These are phyloP conservation scores for Fusarium newnesense DNA, from an alignment of 2,329 filamentous ascomycete species.

Conservation along the genomic window DNA sequence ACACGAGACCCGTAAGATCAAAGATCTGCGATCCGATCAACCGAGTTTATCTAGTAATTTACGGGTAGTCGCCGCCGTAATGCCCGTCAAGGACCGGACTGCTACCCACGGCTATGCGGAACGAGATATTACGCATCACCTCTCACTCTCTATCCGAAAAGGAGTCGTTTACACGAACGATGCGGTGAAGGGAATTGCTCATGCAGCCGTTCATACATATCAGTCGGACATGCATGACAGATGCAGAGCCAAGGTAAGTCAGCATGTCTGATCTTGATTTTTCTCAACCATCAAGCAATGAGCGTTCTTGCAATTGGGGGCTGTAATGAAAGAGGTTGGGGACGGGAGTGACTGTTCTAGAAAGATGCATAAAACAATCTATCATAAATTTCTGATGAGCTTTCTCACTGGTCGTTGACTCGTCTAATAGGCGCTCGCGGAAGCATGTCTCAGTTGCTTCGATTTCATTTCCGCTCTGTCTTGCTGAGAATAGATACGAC, in stretches of 20 bases:
- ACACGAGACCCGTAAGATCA: conserved; percentile 21
- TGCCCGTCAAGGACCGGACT: conserved; percentile 8
- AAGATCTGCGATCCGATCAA: conserved; percentile 35
- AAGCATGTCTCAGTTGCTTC: conserved; percentile 29
- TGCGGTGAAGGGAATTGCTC: conserved; percentile 28
- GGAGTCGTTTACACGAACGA: conserved; percentile 8
- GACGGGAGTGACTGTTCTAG: conserved; percentile 20
- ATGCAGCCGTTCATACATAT: background rate
- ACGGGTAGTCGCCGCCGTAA: background rate
- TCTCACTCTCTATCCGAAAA: background rate
- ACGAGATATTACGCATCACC: conserved; percentile 9
- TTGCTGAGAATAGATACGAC: background rate
- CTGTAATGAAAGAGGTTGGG: conserved; percentile 13
- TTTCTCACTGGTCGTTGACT: conserved; percentile 11
- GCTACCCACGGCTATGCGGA: background rate
- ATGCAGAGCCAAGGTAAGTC: conserved; percentile 20
- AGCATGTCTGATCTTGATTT: conserved; percentile 7
- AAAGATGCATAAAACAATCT: conserved; percentile 27
- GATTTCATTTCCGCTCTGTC: background rate
- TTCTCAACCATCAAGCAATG: background rate
- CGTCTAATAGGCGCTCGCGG: background rate
- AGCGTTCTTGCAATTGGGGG: background rate
- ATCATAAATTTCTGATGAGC: conserved; percentile 1
- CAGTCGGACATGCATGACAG: conserved; percentile 10
- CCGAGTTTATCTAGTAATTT: background rate